phyloP scores from a whole-genome alignment of 257 asterid genomes.

The Solanum bukasovii region DNA sequence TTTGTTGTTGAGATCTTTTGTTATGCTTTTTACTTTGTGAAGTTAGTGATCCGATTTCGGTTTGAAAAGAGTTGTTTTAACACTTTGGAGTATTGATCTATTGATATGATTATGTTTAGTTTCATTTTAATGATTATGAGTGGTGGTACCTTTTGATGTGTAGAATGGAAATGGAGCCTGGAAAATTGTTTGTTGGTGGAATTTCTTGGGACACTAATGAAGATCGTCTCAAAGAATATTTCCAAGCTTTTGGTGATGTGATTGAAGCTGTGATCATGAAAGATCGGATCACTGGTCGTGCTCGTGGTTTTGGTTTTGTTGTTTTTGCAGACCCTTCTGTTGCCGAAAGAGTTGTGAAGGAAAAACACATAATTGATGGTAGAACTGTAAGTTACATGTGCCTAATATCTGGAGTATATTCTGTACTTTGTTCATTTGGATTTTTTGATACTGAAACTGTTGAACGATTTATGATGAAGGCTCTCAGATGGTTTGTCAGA shows the following conservation, averaged over 20 bases:
- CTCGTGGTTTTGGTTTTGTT: slow-evolving; percentile 93
- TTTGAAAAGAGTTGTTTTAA: slow-evolving; percentile 2
- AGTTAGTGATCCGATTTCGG: neutral
- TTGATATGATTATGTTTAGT: slow-evolving; percentile 4
- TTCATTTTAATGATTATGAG: slow-evolving; percentile 12
- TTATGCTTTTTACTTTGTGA: neutral
- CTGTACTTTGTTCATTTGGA: neutral
- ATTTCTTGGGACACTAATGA: slow-evolving; percentile 97
- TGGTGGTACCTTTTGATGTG: slow-evolving; percentile 12
- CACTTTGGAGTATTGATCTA: neutral
- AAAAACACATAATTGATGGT: slow-evolving; percentile 73
- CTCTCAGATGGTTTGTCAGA: neutral
- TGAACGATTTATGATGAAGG: neutral
- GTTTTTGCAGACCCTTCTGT: slow-evolving; percentile 75
- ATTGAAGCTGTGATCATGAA: slow-evolving; percentile 84
- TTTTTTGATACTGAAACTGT: neutral
- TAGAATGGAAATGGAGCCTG: slow-evolving; percentile 79
- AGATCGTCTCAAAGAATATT: slow-evolving; percentile 72
- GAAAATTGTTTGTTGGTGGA: slow-evolving; percentile 86
- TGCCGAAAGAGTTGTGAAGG: slow-evolving; percentile 81
- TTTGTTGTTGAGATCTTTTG: slow-evolving; percentile 25
- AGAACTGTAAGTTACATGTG: slow-evolving; percentile 61
- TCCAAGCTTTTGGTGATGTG: slow-evolving; percentile 70
- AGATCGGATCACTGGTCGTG: slow-evolving; percentile 88
- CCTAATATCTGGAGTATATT: neutral